Percentiles rank a stretch among this genome's conserved stretches.
phyloP scores from a whole-genome alignment of 768 basidiomycete genomes.

The Trametes maxima region DNA sequence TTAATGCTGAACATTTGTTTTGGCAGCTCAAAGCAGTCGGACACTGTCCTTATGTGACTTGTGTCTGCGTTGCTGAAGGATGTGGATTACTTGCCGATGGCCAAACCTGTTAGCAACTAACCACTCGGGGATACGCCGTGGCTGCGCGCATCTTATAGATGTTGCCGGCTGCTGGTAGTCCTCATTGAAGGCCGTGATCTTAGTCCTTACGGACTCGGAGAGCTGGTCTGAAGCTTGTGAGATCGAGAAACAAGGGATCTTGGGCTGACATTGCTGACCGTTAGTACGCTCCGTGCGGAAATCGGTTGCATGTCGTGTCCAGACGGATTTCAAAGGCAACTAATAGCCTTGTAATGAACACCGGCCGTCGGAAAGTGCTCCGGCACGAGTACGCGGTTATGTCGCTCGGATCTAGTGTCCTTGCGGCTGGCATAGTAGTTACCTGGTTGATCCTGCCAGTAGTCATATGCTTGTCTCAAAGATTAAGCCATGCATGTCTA shows the following conservation, averaged over 20 bases:
- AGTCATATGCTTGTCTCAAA: slow-evolving; percentile 85
- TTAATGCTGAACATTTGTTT: slow-evolving; percentile 3
- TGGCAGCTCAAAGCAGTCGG: slow-evolving; percentile 17
- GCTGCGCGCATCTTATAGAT: slow-evolving; percentile 25
- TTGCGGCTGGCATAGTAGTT: slow-evolving; percentile 51
- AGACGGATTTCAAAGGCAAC: slow-evolving; percentile 23
- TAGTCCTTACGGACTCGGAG: slow-evolving; percentile 35
- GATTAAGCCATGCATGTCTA: slow-evolving; percentile 85
- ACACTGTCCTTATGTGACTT: slow-evolving; percentile 23
- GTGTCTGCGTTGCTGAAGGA: slow-evolving; percentile 28
- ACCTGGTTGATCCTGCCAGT: slow-evolving; percentile 86
- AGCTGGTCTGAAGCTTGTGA: slow-evolving; percentile 46
- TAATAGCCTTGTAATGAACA: slow-evolving; percentile 26
- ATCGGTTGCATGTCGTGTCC: slow-evolving; percentile 20
- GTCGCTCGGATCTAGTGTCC: slow-evolving; percentile 12
- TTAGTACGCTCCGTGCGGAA: slow-evolving; percentile 22
- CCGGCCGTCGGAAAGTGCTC: slow-evolving; percentile 21
- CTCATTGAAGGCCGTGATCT: slow-evolving; percentile 36
- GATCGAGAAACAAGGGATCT: slow-evolving; percentile 49
- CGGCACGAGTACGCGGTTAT: slow-evolving; percentile 20
- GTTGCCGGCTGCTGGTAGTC: slow-evolving; percentile 35
- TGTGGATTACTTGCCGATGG: slow-evolving; percentile 43
- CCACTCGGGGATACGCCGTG: slow-evolving; percentile 38
- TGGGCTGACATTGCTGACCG: slow-evolving; percentile 23
- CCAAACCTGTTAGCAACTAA: slow-evolving; percentile 37